Base-by-base conservation (phyloP, 1,284 basidiomycete species). In the Naganishia liquefaciens region DNA sequence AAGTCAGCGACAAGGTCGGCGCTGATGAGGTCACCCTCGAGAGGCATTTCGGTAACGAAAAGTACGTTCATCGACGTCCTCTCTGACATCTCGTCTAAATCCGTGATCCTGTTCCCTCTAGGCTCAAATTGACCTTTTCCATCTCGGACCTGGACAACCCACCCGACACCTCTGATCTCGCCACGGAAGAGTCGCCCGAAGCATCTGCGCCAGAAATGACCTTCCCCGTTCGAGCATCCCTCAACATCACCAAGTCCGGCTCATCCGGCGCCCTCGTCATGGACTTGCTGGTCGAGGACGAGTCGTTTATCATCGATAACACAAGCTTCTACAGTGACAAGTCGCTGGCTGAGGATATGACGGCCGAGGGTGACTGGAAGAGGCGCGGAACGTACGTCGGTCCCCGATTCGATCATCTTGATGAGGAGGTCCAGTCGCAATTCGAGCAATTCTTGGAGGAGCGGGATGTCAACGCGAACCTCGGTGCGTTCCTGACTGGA, bases 331-430 rank as follows among this genome's bases (percentile, higher is more conserved):
- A 95, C 80, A 80, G 82, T 21, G 88, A 92, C 70, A 79, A 81
- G 37, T 84, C 85, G 73, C 73, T 91, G 40, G 93, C 88, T 17
- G 88, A 86, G 11, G 87, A 88, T 39, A 79, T 92, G 69, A 91
- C 87, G 23, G 88, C 91, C 7, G 93, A 97, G 69, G 89, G 89
- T 15, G 94, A 97, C 81, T 97, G 91, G 91, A 88, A 88, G 75
- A 86, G 94, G 60, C 86, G 93, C 49, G 91, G 90, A 10, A 81
- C 89, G 70, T 98, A 96, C 83, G 87, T 96, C 75, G 94, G 94
- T 3, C 94, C 94, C 62, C 81, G 81, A 85, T 98, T 97, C 74
- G 91, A 95, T 68, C 91, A 93, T 60, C 86, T 98, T 53, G 95
- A 98, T 75, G 83, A 88, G 39, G 77, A 79, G 6, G 86, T 99